These are phyloP conservation scores for Micractinium conductrix DNA, from an alignment of 139 green algal species.

Conservation along the genomic window DNA sequence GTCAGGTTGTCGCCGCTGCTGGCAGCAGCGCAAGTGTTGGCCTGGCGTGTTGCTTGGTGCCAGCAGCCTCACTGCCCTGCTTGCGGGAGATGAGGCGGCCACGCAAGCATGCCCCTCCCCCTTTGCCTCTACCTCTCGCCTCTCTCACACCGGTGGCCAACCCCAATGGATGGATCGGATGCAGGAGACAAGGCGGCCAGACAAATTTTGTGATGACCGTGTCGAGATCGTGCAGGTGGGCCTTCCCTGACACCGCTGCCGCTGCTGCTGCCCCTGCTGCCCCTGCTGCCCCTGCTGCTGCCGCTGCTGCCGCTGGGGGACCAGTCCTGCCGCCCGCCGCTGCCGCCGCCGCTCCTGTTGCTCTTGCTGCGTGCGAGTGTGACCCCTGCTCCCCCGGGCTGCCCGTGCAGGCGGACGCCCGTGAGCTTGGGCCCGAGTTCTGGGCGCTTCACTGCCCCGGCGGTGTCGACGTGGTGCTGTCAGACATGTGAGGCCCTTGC, in stretches of 20 bases:
- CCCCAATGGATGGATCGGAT: no score
- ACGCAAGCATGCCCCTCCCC: no score
- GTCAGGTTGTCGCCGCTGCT: no score
- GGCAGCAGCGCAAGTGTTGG: no score
- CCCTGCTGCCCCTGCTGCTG: not conserved
- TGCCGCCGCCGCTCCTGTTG: not conserved
- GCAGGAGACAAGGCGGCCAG: slow-evolving; percentile 59
- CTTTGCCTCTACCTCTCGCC: no score
- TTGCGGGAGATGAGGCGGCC: no score
- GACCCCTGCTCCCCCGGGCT: no score
- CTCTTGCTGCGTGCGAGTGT: not conserved
- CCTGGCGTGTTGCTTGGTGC: no score
- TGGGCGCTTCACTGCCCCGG: slow-evolving; percentile 52
- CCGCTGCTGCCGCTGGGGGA: no score
- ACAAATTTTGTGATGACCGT: slow-evolving; percentile 70
- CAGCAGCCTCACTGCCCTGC: no score
- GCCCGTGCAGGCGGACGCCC: slow-evolving; percentile 55
- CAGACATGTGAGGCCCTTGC: slow-evolving; percentile 32
- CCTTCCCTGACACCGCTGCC: not conserved
- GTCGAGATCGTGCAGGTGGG: slow-evolving; percentile 65
- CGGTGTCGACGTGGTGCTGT: slow-evolving; percentile 40
- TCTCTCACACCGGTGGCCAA: no score
- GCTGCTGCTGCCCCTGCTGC: not conserved
- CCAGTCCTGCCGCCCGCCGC: no score
- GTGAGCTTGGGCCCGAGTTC: slow-evolving; percentile 57